Evolutionary conservation across 345 rosid genomes (phyloP), one percentile per base, ranked within the genome.

Genomic region (Citrus trifoliata): DNA sequence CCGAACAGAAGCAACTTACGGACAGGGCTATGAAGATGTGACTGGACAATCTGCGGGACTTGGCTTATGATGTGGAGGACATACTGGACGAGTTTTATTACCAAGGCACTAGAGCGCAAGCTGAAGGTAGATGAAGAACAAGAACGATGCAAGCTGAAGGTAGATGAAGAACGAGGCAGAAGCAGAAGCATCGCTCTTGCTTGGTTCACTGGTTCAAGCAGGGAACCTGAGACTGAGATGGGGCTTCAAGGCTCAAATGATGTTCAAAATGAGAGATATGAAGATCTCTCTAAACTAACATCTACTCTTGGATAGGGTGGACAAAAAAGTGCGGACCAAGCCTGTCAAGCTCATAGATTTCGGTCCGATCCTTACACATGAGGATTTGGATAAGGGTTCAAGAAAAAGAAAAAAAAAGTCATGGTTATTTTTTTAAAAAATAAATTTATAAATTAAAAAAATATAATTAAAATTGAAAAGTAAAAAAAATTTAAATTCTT

Each of bases 371-470:
- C 35, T 33, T 6, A 33, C 6, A 33, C 3, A 33, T 0, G 1
- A 33, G 6, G 1, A 0, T 0, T 5, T 35, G 7, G 0, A 35
- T n/a, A n/a, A n/a, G n/a, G n/a, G n/a, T n/a, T n/a, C 1, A 6
- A 35, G 1, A 5, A 5, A 33, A 33, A 0, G 4, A 32, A 32
- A 33, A 33, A 35, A 35, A 5, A 35, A 6, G 6, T 5, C 1
- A 0, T 7, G 7, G 6, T 0, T 35, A 6, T 35, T 35, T 35
- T 35, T 35, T 6, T 35, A 0, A 0, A 4, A 35, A 35, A 1
- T 33, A 35, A 5, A 35, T 0, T 35, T 35, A 0, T 6, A 35
- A 33, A 6, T 35, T 35, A 35, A 35, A 35, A 33, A 0, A 33
- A 33, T 0, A 5, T 33, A 33, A 33, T 33, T 33, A 5, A 35